A percentile compares a stretch with the other conserved stretches of the same genome.
Evolutionary conservation across 1,139 yeast genomes (phyloP).

Genomic region (Suhomyces bokatorum): DNA sequence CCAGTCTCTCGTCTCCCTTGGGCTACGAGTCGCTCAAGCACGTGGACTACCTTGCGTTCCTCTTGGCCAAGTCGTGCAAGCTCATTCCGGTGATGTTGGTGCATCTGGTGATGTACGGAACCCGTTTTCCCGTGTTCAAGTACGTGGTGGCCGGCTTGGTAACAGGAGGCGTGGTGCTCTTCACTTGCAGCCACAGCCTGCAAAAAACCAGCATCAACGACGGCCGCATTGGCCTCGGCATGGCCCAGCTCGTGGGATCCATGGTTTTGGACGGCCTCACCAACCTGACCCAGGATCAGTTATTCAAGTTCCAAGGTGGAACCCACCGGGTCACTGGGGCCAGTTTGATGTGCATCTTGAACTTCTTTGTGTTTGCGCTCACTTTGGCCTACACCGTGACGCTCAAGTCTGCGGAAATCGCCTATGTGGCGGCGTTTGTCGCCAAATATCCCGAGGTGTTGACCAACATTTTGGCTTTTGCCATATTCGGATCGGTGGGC

Average conservation of each 20-base stretch:
- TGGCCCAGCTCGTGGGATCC: constrained; percentile 57
- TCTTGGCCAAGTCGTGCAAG: constrained; percentile 91
- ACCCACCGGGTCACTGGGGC: constrained; percentile 58
- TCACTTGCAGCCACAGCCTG: constrained; percentile 55
- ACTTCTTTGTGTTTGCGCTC: constrained; percentile 52
- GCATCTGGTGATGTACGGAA: constrained; percentile 71
- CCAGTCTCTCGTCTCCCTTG: constrained; percentile 79
- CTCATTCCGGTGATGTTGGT: constrained; percentile 89
- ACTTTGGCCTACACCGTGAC: constrained; percentile 43
- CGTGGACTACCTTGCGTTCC: constrained; percentile 81
- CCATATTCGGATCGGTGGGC: constrained; percentile 84
- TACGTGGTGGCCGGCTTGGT: constrained; percentile 74
- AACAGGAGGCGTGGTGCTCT: constrained; percentile 77
- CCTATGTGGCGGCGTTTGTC: constrained; percentile 50
- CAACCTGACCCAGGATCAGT: constrained; percentile 87
- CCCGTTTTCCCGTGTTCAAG: constrained; percentile 73
- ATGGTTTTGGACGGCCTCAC: constrained; percentile 87
- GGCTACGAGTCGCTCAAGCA: constrained; percentile 75
- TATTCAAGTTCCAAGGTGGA: constrained; percentile 47
- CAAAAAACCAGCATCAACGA: constrained; percentile 33
- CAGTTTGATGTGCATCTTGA: constrained; percentile 81
- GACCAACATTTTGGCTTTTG: constrained; percentile 63
- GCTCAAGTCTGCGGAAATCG: constrained; percentile 48
- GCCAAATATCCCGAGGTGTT: constrained; percentile 50
- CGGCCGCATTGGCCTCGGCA: constrained; percentile 54